Evolutionary conservation across 139 green algal genomes (phyloP), one percentile per base, ranked within the genome.

Genomic region (Chlorella sp.): DNA sequence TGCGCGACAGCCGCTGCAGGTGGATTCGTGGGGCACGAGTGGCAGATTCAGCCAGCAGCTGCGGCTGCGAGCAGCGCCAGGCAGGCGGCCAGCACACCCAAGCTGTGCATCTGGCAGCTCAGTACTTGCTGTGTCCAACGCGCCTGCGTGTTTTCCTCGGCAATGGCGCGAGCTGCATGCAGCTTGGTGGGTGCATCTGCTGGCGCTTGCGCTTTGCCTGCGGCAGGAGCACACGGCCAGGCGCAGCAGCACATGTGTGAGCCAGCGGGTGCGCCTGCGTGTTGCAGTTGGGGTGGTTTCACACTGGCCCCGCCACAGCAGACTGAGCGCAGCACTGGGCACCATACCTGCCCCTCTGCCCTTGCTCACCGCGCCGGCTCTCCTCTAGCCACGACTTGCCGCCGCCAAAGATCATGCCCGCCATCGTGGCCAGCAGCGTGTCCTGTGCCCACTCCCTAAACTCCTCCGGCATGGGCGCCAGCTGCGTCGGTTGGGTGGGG

Each of bases 401-500:
- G 11, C 86, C 86, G 34, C 85, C 73, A 34, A 91, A 39, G 21
- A 83, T 1, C 72, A 90, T 73, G 30, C 88, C 88, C 34, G 63
- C 74, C 23, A 78, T 44, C 34, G 60, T 62, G 16, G 72, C 63
- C 11, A 82, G 9, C 56, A 78, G 16, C 20, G 88, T 91, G 64
- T 90, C 78, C 23, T 83, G 34, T 3, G 86, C 81, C 86, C 86
- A 91, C 23, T 90, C 86, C 18, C 38, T 39, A 17, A 91, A 38
- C 73, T 91, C 86, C 25, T 80, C 74, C 1, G 88, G 88, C 36
- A 87, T 68, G 7, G 87, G 80, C 6, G 88, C 81, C 32, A 90
- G 23, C 88, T 91, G 80, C 38, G 70, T 15, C 12, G 20, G 32
- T 25, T 20, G n/a, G 4, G 23, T 6, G 23, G 36, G 36, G 63